A percentile compares a stretch with the other conserved stretches of the same genome.
phyloP scores from a whole-genome alignment of 1,284 basidiomycete genomes.

The Porodaedalea pini region DNA sequence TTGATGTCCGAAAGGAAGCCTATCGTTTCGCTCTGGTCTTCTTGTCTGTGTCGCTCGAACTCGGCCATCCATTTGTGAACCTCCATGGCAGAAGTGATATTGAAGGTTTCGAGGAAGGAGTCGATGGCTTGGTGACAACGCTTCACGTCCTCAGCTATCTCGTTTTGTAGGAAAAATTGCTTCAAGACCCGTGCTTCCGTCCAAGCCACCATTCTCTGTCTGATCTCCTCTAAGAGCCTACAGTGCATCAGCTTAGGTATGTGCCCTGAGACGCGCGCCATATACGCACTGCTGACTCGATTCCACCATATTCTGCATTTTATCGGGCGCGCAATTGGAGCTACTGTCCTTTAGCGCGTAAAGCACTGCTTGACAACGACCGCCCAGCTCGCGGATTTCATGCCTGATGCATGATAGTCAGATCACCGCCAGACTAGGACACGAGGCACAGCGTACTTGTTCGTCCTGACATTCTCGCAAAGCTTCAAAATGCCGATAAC shows the following conservation, averaged over 20 bases:
- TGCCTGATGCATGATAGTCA: slow-evolving; percentile 33
- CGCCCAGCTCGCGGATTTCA: slow-evolving; percentile 35
- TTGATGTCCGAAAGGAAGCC: slow-evolving; percentile 40
- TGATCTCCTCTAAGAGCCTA: slow-evolving; percentile 39
- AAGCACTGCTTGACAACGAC: slow-evolving; percentile 39
- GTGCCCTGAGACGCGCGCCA: no score
- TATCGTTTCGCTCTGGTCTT: slow-evolving; percentile 41
- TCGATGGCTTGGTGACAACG: slow-evolving; percentile 39
- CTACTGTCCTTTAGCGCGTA: slow-evolving; percentile 32
- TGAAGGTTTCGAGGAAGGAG: slow-evolving; percentile 41
- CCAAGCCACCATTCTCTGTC: slow-evolving; percentile 41
- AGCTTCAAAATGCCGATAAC: slow-evolving; percentile 41
- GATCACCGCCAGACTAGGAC: no score
- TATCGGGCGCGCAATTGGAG: slow-evolving; percentile 25
- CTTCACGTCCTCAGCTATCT: slow-evolving; percentile 41
- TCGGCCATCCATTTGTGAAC: slow-evolving; percentile 45
- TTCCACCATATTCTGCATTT: slow-evolving; percentile 26
- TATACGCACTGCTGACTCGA: slow-evolving; percentile 28
- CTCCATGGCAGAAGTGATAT: slow-evolving; percentile 43
- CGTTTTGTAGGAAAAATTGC: slow-evolving; percentile 42
- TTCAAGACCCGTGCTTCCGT: slow-evolving; percentile 33
- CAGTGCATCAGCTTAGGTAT: no score
- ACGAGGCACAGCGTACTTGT: slow-evolving; percentile 33
- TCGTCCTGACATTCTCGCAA: slow-evolving; percentile 44
- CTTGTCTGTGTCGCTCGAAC: slow-evolving; percentile 34